Base-by-base conservation (phyloP, 179 eudicot species). In the Heliamphora ciliata region DNA sequence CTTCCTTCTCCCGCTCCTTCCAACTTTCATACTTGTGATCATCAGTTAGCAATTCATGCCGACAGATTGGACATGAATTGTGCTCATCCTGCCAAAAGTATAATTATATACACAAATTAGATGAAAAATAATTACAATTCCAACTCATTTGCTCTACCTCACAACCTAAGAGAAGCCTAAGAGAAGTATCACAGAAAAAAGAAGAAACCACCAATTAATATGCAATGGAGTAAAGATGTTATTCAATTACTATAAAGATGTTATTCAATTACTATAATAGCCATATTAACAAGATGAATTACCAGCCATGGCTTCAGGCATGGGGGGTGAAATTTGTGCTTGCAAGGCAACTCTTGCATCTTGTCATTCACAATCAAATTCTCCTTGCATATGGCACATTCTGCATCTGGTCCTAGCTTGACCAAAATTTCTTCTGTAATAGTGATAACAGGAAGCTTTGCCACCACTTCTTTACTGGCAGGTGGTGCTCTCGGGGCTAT, bases 261-360 rank as follows among this genome's bases (percentile, higher is more conserved):
- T 31, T 31, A 69, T 5, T 60, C 47, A 55, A 55, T 61, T 78
- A 17, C 44, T 21, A 44, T 5, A 18, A 47, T 77, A 14, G 1
- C 24, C 21, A 80, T 8, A 81, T 60, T 13, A 74, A 15, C 7
- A 13, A 40, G 79, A 54, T 14, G 46, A 0, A 48, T 80, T 88
- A 88, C 92, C 89, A 96, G 85, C 99, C 99, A 96, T 56, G 99
- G 99, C 85, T 96, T 96, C 74, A 94, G 86, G 84, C 99, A 96
- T 8, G 90, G 89, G 51, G 97, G 99, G 80, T 96, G 99, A 81
- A 94, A 96, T 79, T 88, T 81, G 81, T 96, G 99, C 79, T 93
- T 89, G 88, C 97, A 96, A 4, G 99, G 98, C 87, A 96, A 82
- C 81, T 96, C 98, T 78, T 96, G 98, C 98, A 96, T 96, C 65